A percentile compares a stretch with the other conserved stretches of the same genome.
phyloP scores from a whole-genome alignment of 371 early-diverging fungal species.

The Lichtheimia corymbifera region DNA sequence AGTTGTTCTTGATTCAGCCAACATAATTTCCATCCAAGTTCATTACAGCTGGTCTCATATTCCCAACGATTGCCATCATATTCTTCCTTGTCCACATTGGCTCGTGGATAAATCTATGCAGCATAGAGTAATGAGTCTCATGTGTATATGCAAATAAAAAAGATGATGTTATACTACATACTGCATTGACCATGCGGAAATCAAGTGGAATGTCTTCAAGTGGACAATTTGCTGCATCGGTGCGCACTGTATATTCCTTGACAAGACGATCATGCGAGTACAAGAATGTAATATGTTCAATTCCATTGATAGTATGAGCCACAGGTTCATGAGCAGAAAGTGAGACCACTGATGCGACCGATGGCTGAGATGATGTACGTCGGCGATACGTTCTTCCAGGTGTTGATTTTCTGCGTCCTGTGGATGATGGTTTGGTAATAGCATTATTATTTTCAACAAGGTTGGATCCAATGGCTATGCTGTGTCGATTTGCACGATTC shows the following conservation, averaged over 20 bases:
- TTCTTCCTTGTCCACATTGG: conserved; percentile 59
- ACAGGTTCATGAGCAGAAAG: conserved; percentile 56
- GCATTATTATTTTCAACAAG: too few species aligned
- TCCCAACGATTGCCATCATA: conserved; percentile 90
- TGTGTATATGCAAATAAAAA: not conserved
- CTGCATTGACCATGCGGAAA: conserved; percentile 75
- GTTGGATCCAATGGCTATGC: not conserved
- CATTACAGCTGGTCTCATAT: conserved; percentile 89
- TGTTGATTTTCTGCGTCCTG: conserved; percentile 9
- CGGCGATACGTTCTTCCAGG: conserved; percentile 22
- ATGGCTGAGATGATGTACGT: conserved; percentile 42
- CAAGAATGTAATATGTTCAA: conserved; percentile 66
- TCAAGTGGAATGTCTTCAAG: conserved; percentile 61
- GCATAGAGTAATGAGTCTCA: not conserved
- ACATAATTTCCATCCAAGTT: conserved; percentile 84
- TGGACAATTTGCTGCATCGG: conserved; percentile 71
- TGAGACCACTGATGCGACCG: conserved; percentile 51
- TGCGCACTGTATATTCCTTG: conserved; percentile 75
- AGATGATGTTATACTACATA: conserved; percentile 19
- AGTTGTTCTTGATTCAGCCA: conserved; percentile 78
- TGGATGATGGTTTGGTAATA: conserved; percentile 1
- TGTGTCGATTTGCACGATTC: too few species aligned
- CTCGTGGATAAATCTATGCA: conserved; percentile 78
- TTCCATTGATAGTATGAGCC: conserved; percentile 44
- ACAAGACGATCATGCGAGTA: conserved; percentile 68